Evolutionary conservation across 75 land plant species (phyloP).

Genomic region (Picea glauca): DNA sequence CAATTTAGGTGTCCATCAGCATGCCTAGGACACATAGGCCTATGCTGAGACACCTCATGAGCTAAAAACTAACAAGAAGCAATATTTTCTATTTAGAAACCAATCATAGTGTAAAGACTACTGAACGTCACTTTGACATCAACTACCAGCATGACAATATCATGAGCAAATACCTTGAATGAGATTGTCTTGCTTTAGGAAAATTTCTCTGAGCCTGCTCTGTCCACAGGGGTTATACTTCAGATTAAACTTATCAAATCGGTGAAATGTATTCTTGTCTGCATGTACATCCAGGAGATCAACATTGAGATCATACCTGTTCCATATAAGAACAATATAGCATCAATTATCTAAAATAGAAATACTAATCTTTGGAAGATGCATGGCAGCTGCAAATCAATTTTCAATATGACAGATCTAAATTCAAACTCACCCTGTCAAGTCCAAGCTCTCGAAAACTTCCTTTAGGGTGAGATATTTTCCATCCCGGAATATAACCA

Average conservation of each 20-base stretch:
- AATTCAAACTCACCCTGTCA: constrained; percentile 64
- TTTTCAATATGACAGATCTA: background rate
- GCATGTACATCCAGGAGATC: constrained; percentile 98
- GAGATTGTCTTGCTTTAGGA: constrained; percentile 96
- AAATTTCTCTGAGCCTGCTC: constrained; percentile 95
- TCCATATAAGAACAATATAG: background rate
- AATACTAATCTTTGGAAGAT: background rate
- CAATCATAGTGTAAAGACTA: background rate
- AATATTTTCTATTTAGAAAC: background rate
- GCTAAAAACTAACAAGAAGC: too few species aligned
- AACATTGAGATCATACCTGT: constrained; percentile 95
- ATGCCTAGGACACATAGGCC: too few species aligned
- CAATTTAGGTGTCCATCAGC: too few species aligned
- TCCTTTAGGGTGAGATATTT: constrained; percentile 88
- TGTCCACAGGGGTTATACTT: constrained; percentile 99
- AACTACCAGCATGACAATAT: background rate
- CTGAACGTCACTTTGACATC: background rate
- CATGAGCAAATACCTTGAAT: constrained; percentile 72
- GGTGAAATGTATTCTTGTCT: constrained; percentile 97
- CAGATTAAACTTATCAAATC: constrained; percentile 96
- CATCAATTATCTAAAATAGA: constrained; percentile 1
- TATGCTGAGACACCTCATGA: too few species aligned
- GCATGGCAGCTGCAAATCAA: background rate
- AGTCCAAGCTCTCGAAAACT: constrained; percentile 96
- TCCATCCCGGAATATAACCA: constrained; percentile 97